Base-by-base conservation (phyloP, 129 eudicot genomes). In the Glebionis coronaria region DNA sequence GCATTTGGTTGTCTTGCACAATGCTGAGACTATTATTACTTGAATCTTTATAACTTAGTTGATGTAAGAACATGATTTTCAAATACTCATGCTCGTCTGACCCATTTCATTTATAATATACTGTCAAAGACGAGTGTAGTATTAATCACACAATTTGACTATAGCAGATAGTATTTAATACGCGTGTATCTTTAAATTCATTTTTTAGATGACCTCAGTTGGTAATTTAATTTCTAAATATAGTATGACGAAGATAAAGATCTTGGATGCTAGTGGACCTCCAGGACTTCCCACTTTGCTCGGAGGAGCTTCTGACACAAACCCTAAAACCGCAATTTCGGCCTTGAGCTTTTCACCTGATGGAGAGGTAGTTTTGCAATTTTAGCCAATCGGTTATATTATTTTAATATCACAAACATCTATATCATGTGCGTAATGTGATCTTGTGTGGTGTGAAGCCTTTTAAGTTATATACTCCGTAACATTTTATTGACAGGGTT, bases 181-280 rank as follows among this genome's bases (percentile, higher is more conserved):
- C 18, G 44, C 7, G 63, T 12, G 44, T 53, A 21, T 63, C 55
- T 52, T 15, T 40, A 55, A 63, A 25, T 27, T 55, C 53, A 6
- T 45, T 73, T 57, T 44, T 19, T 68, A 23, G 20, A 68, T 75
- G 59, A 18, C 60, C 35, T 44, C 0, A 9, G 18, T 75, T 58
- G 51, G 3, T 62, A n/a, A 21, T 63, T 7, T 53, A 35, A 35
- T 65, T 3, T 57, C 58, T 40, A 35, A 45, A 52, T 84, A 63
- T 67, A 93, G 99, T 83, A 79, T 89, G 86, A 61, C 81, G 35
- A 81, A 81, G 78, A 76, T 93, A 79, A 93, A 88, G 90, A 73
- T 93, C 53, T 80, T 93, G 79, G 99, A 93, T 88, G 97, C 95
- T 76, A 89, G 88, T 75, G 99, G 99, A 75, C 99, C 99, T 81